A percentile compares a stretch with the other conserved stretches of the same genome.
Evolutionary conservation across 345 rosid species (phyloP).

Genomic region (Toxicodendron radicans): DNA sequence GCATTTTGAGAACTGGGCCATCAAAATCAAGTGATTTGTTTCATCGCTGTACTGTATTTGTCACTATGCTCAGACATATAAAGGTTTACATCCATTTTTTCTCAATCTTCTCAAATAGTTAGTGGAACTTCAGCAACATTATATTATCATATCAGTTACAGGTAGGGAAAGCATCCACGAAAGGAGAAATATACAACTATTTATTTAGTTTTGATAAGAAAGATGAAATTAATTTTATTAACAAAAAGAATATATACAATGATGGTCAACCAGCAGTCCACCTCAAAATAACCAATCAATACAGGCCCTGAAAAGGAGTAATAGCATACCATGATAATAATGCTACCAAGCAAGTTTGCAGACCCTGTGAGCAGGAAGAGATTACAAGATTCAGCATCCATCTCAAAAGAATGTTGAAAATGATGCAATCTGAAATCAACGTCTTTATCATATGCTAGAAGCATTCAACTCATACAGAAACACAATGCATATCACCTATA

Average conservation of each 20-base stretch:
- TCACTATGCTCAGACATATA: not conserved
- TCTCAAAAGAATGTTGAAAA: constrained; percentile 15
- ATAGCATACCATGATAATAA: constrained; percentile 77
- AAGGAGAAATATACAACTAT: not conserved
- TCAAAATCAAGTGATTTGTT: not conserved
- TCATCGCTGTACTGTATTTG: not conserved
- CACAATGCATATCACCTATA: not conserved
- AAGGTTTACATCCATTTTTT: not conserved
- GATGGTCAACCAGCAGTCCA: too few species aligned
- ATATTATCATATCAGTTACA: not conserved
- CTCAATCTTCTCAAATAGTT: not conserved
- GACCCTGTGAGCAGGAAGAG: constrained; percentile 63
- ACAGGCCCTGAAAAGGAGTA: not conserved
- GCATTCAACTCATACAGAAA: not conserved
- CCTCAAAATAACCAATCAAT: too few species aligned
- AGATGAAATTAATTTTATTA: not conserved
- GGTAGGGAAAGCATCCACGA: not conserved
- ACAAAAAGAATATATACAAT: not conserved
- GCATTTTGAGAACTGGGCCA: not conserved
- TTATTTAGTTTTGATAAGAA: not conserved
- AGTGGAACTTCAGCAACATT: not conserved
- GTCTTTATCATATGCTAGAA: constrained; percentile 4
- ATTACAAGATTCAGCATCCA: constrained; percentile 30
- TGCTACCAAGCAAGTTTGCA: constrained; percentile 92
- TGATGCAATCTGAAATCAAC: constrained; percentile 1